phyloP scores from a whole-genome alignment of 2,329 filamentous ascomycete species.

The Colletotrichum higginsianum region DNA sequence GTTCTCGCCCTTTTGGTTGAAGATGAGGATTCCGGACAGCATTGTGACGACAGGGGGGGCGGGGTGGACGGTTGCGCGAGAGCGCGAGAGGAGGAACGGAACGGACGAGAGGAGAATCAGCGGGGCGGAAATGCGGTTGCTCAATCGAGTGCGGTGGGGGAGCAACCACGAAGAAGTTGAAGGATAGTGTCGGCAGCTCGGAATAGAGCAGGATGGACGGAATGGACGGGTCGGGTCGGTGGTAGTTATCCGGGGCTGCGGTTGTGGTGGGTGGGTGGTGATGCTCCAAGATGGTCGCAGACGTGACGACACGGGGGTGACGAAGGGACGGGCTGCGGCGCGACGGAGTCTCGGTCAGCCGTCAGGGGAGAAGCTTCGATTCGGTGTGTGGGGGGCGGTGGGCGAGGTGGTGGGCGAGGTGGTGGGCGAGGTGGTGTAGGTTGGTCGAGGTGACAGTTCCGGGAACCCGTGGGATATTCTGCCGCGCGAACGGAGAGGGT shows the following conservation, averaged over 20 bases:
- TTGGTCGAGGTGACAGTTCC: slow-evolving; percentile 32
- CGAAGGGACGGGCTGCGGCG: not conserved
- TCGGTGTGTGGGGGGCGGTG: not conserved
- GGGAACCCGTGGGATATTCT: slow-evolving; percentile 41
- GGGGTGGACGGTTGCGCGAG: not conserved
- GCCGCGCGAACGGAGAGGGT: slow-evolving; percentile 28
- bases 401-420: too few species aligned
- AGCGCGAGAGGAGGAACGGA: slow-evolving; percentile 10
- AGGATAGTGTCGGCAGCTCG: not conserved
- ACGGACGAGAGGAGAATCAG: not conserved
- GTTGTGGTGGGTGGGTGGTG: not conserved
- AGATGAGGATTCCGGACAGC: slow-evolving; percentile 97
- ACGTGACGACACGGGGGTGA: slow-evolving; percentile 1
- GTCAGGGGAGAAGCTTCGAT: slow-evolving; percentile 27
- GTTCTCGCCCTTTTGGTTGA: slow-evolving; percentile 99
- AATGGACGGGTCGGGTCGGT: too few species aligned
- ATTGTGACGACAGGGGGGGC: slow-evolving; percentile 65
- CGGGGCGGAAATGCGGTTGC: not conserved
- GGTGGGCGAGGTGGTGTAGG: slow-evolving; percentile 1
- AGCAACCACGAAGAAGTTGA: not conserved
- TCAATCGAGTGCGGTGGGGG: not conserved
- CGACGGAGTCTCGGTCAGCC: slow-evolving; percentile 28
- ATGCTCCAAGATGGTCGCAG: not conserved
- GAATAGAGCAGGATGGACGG: too few species aligned
- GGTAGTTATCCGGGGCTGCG: not conserved